phyloP scores from a whole-genome alignment of 2,329 filamentous ascomycete genomes.

The Penicillium sp. region DNA sequence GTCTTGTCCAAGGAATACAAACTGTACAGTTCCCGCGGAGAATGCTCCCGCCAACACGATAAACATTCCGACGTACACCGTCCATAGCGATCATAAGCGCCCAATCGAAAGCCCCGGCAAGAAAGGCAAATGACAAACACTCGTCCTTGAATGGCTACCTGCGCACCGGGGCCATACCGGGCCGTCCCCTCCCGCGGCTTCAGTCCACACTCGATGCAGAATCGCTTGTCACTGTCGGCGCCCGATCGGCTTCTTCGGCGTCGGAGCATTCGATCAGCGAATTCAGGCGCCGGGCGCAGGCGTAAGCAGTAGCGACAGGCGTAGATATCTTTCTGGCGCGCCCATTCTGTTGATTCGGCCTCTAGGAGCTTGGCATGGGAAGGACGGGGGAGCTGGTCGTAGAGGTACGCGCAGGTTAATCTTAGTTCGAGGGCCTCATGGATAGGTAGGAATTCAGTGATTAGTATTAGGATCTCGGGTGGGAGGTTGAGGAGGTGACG shows the following conservation, averaged over 20 bases:
- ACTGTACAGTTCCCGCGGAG: neutral
- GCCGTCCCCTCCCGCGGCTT: conserved; percentile 21
- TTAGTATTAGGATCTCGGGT: conserved; percentile 31
- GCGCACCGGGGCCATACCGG: conserved; percentile 28
- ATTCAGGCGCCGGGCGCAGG: conserved; percentile 20
- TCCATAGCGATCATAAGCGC: conserved; percentile 10
- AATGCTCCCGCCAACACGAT: conserved; percentile 9
- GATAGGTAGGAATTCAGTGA: conserved; percentile 26
- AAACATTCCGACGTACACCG: conserved; percentile 12
- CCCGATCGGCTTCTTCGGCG: conserved; percentile 20
- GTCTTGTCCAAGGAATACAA: neutral
- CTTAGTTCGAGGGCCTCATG: conserved; percentile 27
- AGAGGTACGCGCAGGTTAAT: conserved; percentile 29
- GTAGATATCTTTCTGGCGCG: conserved; percentile 21
- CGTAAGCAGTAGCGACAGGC: conserved; percentile 32
- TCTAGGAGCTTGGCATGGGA: conserved; percentile 25
- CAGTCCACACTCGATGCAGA: conserved; percentile 31
- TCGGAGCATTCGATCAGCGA: conserved; percentile 29
- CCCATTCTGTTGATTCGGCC: conserved; percentile 24
- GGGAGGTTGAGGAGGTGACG: conserved; percentile 26
- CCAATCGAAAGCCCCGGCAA: conserved; percentile 20
- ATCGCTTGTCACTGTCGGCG: conserved; percentile 23
- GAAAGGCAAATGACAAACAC: conserved; percentile 25
- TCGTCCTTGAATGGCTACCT: conserved; percentile 18
- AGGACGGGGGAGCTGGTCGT: conserved; percentile 20